Evolutionary conservation across 768 basidiomycete genomes (phyloP).

Genomic region (Hygrocybe punicea): DNA sequence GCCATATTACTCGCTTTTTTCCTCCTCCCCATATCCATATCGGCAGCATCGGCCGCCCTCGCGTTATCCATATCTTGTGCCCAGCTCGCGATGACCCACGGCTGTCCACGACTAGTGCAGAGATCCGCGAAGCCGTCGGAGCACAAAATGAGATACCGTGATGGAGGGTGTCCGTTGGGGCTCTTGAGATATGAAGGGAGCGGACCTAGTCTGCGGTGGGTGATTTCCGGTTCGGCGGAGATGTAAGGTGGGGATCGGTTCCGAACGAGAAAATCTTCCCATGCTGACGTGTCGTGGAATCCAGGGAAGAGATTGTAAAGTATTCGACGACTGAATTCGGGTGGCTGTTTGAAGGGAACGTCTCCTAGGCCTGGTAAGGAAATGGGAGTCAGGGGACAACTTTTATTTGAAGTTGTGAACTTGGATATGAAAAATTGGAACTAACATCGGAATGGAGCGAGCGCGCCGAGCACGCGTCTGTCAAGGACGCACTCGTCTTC

Average conservation of each 20-base stretch:
- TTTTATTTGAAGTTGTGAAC: too few species aligned
- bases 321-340: conserved; percentile 61
- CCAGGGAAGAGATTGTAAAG: conserved; percentile 65
- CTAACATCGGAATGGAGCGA: conserved; percentile 75
- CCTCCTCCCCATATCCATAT: conserved; percentile 1
- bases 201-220: conserved; percentile 47
- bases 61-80: conserved; percentile 40
- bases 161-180: conserved; percentile 11
- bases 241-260: conserved; percentile 67
- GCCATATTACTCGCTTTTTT: conserved; percentile 47
- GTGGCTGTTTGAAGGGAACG: conserved; percentile 71
- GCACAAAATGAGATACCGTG: conserved; percentile 58
- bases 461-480: conserved; percentile 67
- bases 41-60: conserved; percentile 3
- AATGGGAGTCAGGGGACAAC: neutral
- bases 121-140: conserved; percentile 67
- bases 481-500: conserved; percentile 68
- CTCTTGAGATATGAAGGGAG: conserved; percentile 5
- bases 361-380: conserved; percentile 58
- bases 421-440: too few species aligned
- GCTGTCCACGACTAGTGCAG: conserved; percentile 47
- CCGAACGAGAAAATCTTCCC: conserved; percentile 65
- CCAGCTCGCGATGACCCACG: conserved; percentile 51
- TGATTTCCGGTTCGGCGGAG: conserved; percentile 60
- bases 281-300: conserved; percentile 55